Evolutionary conservation across 257 asterid species (phyloP), one percentile per base, ranked within the genome.

Genomic region (Gynochthodes officinalis): DNA sequence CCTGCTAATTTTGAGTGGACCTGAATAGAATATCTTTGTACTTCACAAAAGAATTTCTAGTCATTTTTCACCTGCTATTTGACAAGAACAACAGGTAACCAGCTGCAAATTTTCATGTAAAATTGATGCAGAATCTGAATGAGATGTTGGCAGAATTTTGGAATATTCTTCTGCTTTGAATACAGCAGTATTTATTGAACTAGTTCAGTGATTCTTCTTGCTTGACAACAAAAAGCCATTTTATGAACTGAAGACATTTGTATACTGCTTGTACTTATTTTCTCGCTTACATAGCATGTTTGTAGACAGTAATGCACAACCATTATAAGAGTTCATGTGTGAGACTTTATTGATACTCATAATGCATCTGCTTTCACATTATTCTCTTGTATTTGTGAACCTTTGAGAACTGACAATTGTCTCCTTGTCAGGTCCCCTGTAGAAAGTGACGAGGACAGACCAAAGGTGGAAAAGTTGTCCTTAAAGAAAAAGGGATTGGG

Each of bases 401-500:
- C 19, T 9, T 37, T 68, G 49, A 53, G 28, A 50, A 54, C 46
- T 21, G 61, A 50, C 9, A 55, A 39, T 67, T 68, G 40, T 52
- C 62, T 35, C 25, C 78, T 73, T 75, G 64, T 46, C 81, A 92
- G 98, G 87, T 84, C 92, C 55, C 72, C 68, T 52, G 82, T 50
- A 46, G 88, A 79, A 50, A 79, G 77, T 58, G 79, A 55, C 69
- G 89, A 91, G 52, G 97, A 86, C 59, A 76, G 35, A 80, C 95
- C 89, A 75, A 90, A 87, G 84, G 84, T 75, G 64, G 96, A 88
- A 62, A 91, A 85, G 69, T 82, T 95, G 79, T 84, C 87, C 23
- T 63, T 95, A 82, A 94, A 85, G 90, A 90, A 85, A 81, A 94
- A 82, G 70, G 99, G 99, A 71, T 72, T 95, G 73, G 99, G 99